Conservation (phyloP, 768 basidiomycete genomes). For the Tricholoma sp. region DNA sequence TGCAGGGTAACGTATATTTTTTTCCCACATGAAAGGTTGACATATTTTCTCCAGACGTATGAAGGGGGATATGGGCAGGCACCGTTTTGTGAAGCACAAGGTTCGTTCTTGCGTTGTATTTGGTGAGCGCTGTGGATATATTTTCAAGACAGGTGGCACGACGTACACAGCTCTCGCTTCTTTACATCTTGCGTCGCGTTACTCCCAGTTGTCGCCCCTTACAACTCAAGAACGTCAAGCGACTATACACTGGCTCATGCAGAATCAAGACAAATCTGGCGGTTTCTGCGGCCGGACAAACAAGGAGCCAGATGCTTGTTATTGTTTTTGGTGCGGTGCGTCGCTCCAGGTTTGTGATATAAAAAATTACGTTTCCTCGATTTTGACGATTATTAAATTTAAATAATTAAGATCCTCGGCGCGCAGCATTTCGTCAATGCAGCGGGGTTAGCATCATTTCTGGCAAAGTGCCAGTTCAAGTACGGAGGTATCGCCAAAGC, state of each 20-base stretch:
- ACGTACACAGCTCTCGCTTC: slow-evolving; percentile 90
- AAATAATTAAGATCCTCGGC: slow-evolving; percentile 62
- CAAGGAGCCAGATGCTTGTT: slow-evolving; percentile 89
- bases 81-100: slow-evolving; percentile 81
- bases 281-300: slow-evolving; percentile 88
- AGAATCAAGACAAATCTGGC: slow-evolving; percentile 64
- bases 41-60: slow-evolving; percentile 54
- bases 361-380: background rate
- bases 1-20: slow-evolving; percentile 57
- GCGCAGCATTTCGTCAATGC: slow-evolving; percentile 53
- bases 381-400: background rate
- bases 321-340: slow-evolving; percentile 94
- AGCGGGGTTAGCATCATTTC: slow-evolving; percentile 52
- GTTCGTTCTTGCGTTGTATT: slow-evolving; percentile 30
- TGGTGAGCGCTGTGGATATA: background rate
- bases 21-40: slow-evolving; percentile 3
- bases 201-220: slow-evolving; percentile 16
- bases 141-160: slow-evolving; percentile 65
- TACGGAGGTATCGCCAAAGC: slow-evolving; percentile 88
- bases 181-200: slow-evolving; percentile 45
- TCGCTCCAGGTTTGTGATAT: slow-evolving; percentile 57
- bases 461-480: slow-evolving; percentile 77
- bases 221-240: slow-evolving; percentile 37
- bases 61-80: slow-evolving; percentile 91
- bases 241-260: slow-evolving; percentile 74